Percentiles rank a stretch among this genome's conserved stretches.
Conservation (phyloP, 2,329 filamentous ascomycete species). For the Lithohypha guttulata region DNA sequence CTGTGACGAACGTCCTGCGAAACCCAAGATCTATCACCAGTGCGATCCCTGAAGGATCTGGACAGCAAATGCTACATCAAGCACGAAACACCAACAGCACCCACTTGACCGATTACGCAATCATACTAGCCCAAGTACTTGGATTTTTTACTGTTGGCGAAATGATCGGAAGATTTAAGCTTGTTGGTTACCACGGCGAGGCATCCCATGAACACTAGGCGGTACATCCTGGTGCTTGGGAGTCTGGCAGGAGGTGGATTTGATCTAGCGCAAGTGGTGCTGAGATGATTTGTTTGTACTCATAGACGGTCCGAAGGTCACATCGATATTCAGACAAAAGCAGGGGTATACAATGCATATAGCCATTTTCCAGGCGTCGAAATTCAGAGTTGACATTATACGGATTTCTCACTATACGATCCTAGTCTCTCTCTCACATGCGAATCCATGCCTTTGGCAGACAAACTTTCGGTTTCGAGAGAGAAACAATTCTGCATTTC, state of each 20-base stretch:
- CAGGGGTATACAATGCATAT: no score
- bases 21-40: slow-evolving; percentile 53
- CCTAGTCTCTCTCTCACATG: no score
- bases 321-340: not conserved
- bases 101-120: slow-evolving; percentile 62
- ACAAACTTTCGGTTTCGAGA: no score
- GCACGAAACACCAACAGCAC: slow-evolving; percentile 60
- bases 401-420: no score
- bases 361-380: no score
- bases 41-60: slow-evolving; percentile 41
- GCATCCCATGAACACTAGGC: slow-evolving; percentile 34
- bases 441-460: no score
- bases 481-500: no score
- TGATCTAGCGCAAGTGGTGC: slow-evolving; percentile 2
- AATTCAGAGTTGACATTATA: no score
- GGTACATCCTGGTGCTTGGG: not conserved
- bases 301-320: slow-evolving; percentile 5
- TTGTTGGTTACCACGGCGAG: slow-evolving; percentile 81
- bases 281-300: slow-evolving; percentile 7
- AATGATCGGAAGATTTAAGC: slow-evolving; percentile 91
- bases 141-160: slow-evolving; percentile 98
- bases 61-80: slow-evolving; percentile 41
- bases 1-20: slow-evolving; percentile 57
- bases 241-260: not conserved
- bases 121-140: slow-evolving; percentile 73